A percentile compares a stretch with the other conserved stretches of the same genome.
phyloP scores from a whole-genome alignment of 306 rosid species.

The Glycine soja region DNA sequence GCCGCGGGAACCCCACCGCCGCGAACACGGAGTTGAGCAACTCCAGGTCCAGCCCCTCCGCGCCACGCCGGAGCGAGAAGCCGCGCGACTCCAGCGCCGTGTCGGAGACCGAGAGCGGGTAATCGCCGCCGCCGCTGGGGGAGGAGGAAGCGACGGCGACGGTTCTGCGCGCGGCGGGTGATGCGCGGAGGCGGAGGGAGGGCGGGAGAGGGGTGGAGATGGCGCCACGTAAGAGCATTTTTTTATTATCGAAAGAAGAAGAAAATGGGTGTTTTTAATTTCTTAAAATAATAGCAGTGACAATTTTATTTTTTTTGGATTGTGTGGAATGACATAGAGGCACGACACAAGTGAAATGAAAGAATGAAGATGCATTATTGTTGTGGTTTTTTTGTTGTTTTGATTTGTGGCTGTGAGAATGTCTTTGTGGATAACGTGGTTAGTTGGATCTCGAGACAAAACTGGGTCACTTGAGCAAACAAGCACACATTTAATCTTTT shows the following conservation, averaged over 20 bases:
- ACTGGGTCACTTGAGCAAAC: too few relatives aligned
- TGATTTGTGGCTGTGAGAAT: constrained; percentile 30
- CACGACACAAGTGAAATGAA: too few relatives aligned
- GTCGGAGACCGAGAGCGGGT: constrained; percentile 64
- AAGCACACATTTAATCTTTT: too few relatives aligned
- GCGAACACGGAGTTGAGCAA: constrained; percentile 76
- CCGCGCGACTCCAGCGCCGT: constrained; percentile 70
- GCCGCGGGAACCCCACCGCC: constrained; percentile 85
- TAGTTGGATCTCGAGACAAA: too few relatives aligned
- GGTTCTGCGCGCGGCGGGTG: constrained; percentile 33
- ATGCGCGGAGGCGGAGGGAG: constrained; percentile 20
- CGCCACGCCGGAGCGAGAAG: constrained; percentile 67
- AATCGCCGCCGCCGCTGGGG: not conserved
- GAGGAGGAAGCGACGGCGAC: constrained; percentile 51
- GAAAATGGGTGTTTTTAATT: not conserved
- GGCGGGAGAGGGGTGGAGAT: constrained; percentile 50
- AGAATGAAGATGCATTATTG: not conserved
- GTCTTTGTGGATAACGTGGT: constrained; percentile 36
- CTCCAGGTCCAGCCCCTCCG: constrained; percentile 70
- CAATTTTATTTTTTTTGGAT: too few relatives aligned
- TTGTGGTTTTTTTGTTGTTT: not conserved
- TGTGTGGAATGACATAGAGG: not conserved
- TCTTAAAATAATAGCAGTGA: not conserved
- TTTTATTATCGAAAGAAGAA: not conserved
- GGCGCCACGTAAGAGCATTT: constrained; percentile 74